Evolutionary conservation across 2,329 filamentous ascomycete species (phyloP), one percentile per base, ranked within the genome.

Genomic region (Metarhizium guizhouense): DNA sequence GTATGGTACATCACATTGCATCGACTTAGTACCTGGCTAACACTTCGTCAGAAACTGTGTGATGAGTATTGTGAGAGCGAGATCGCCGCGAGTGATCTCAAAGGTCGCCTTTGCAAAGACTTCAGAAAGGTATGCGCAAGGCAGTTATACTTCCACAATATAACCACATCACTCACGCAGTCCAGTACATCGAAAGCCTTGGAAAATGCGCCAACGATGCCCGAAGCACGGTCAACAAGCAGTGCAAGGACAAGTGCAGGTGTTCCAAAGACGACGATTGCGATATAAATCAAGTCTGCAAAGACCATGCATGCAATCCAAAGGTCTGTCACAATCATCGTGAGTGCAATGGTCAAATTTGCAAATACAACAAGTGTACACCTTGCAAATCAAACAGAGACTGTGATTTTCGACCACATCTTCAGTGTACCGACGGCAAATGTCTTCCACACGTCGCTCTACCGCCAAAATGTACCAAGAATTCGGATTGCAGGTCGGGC

Each of bases 271-370:
- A 58, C 48, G 42, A 42, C 3, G 52, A 58, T 40, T 58, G 56
- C 48, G 54, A 48, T n/a, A 42, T 38, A 13, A 32, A 47, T 48
- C 42, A 56, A 36, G 29, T 47, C 38, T 58, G 56, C 47, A n/a
- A 47, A 8, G 52, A 56, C 16, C 18, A 49, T 2, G 48, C 43
- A n/a, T 58, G 56, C 51, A 54, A 51, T 25, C 47, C 51, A 34
- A 49, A 29, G 32, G 38, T 42, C 42, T 58, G 56, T 36, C 54
- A 58, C 29, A 40, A 54, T 34, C 52, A 54, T 50, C 20, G 48
- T 34, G 56, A 58, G 43, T 58, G 56, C 48, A 56, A 56, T 42
- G 51, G 54, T 20, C 54, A 54, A 32, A 47, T 58, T 5, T 58
- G 54, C 52, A 52, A 52, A 18, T 38, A 45, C 49, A 52, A 47